Evolutionary conservation across 1,284 basidiomycete species (phyloP), one percentile per base, ranked within the genome.

Genomic region (Laetiporus sulphureus): DNA sequence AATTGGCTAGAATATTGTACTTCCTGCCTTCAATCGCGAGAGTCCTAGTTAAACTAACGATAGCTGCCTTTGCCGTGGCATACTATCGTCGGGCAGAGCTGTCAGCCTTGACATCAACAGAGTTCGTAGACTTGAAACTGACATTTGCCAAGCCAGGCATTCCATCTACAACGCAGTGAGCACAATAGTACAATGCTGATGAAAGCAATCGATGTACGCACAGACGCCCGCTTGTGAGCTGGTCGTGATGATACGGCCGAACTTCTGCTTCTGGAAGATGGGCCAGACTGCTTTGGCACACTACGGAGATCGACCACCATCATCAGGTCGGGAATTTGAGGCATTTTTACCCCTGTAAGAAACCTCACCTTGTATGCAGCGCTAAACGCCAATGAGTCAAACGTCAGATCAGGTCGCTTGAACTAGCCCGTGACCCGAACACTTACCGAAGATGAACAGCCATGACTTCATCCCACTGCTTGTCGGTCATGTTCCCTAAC

Each of bases 251-350:
- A 99, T 95, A 44, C 96, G 83, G 24, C 96, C 95, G 61, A 87
- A 98, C 67, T 93, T 94, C 62, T 99, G 96, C 68, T 95, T 88
- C 65, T 89, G 84, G 77, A 99, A 97, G 58, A 92, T 73, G 3
- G 95, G 93, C 96, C 94, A 99, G 27, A 91, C 89, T 11, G 95
- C 95, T 62, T 96, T 91, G 43, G 82, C 85, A 56, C 88, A 91
- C 83, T 89, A 42, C n/a, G n/a, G 12, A 44, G n/a, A 21, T 16
- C 40, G n/a, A n/a, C n/a, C n/a, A n/a, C n/a, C n/a, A n/a, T 4
- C 1, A 27, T 34, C 38, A 15, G 42, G 32, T 40, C 10, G 35
- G 7, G n/a, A 11, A 31, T 16, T 27, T 24, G 19, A 23, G n/a
- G n/a, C n/a, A n/a, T n/a, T n/a, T n/a, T n/a, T n/a, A 10, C 20